A percentile compares a stretch with the other conserved stretches of the same genome.
Evolutionary conservation across 2,329 filamentous ascomycete genomes (phyloP).

Genomic region (Tolypocladium sp.): DNA sequence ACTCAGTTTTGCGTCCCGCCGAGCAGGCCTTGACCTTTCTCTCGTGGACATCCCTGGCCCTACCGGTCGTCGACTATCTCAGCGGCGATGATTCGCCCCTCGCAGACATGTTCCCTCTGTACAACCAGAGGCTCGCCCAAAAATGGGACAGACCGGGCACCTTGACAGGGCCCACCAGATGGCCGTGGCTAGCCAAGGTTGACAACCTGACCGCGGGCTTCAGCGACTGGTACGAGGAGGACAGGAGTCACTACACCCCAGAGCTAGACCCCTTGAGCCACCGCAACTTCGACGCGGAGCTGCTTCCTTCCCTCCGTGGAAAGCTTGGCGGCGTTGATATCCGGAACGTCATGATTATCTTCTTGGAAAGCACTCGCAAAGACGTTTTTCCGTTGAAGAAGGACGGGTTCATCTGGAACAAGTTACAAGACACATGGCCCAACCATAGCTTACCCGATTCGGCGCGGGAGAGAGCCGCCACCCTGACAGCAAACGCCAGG

Average conservation of each 20-base stretch:
- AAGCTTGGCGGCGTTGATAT: neutral
- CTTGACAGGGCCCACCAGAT: neutral
- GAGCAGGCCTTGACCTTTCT: too few species aligned
- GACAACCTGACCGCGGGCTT: neutral
- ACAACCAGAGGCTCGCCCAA: too few species aligned
- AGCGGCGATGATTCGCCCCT: too few species aligned
- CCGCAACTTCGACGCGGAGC: neutral
- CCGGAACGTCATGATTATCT: neutral
- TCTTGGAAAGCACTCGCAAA: neutral
- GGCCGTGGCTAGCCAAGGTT: neutral
- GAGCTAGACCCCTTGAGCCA: neutral
- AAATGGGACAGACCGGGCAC: neutral
- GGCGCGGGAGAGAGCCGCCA: neutral
- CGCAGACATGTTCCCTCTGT: too few species aligned
- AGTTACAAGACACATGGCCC: neutral
- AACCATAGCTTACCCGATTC: neutral
- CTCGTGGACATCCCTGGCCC: too few species aligned
- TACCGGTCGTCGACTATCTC: too few species aligned
- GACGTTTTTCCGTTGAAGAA: neutral
- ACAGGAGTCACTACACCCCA: neutral
- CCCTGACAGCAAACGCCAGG: neutral
- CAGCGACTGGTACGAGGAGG: neutral
- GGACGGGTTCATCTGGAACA: neutral
- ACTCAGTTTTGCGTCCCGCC: too few species aligned
- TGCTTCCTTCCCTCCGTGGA: neutral